Percentiles rank a stretch among this genome's conserved stretches.
Conservation (phyloP, 805 yeast species). For the Metschnikowia amazonensis region DNA sequence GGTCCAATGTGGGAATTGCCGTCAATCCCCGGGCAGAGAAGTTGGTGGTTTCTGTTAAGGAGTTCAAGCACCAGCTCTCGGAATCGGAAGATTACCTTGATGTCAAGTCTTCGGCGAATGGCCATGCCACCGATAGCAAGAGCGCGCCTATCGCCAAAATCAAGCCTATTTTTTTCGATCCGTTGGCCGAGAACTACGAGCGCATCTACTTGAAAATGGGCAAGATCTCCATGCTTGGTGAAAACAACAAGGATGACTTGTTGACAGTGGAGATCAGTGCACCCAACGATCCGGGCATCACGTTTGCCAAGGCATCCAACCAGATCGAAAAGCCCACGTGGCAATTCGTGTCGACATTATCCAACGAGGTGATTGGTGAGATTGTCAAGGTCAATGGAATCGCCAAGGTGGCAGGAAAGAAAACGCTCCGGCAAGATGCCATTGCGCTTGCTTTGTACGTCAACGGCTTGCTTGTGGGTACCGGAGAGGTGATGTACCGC, state of each 20-base stretch:
- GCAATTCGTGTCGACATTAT: slow-evolving; percentile 70
- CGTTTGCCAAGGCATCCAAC: slow-evolving; percentile 67
- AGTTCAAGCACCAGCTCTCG: slow-evolving; percentile 51
- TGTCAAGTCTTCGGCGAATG: slow-evolving; percentile 1
- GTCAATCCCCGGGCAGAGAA: slow-evolving; percentile 77
- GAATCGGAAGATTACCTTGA: slow-evolving; percentile 9
- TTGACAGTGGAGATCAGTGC: slow-evolving; percentile 54
- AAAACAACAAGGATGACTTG: slow-evolving; percentile 34
- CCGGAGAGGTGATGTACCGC: slow-evolving; percentile 51
- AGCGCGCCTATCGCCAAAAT: slow-evolving; percentile 60
- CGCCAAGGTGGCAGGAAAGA: slow-evolving; percentile 33
- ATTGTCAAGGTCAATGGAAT: slow-evolving; percentile 61
- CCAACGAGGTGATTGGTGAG: slow-evolving; percentile 73
- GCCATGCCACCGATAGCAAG: slow-evolving; percentile 26
- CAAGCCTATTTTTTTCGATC: slow-evolving; percentile 61
- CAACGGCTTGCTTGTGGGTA: slow-evolving; percentile 62
- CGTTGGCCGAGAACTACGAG: slow-evolving; percentile 56
- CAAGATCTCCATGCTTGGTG: slow-evolving; percentile 36
- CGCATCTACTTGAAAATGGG: slow-evolving; percentile 58
- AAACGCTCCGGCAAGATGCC: slow-evolving; percentile 46
- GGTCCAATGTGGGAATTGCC: slow-evolving; percentile 73
- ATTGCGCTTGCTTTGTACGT: slow-evolving; percentile 54
- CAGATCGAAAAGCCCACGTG: slow-evolving; percentile 50
- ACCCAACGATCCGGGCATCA: slow-evolving; percentile 46
- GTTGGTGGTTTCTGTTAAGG: slow-evolving; percentile 67